Conservation (phyloP, 2,329 filamentous ascomycete species). For the Trichoderma polysporum region DNA sequence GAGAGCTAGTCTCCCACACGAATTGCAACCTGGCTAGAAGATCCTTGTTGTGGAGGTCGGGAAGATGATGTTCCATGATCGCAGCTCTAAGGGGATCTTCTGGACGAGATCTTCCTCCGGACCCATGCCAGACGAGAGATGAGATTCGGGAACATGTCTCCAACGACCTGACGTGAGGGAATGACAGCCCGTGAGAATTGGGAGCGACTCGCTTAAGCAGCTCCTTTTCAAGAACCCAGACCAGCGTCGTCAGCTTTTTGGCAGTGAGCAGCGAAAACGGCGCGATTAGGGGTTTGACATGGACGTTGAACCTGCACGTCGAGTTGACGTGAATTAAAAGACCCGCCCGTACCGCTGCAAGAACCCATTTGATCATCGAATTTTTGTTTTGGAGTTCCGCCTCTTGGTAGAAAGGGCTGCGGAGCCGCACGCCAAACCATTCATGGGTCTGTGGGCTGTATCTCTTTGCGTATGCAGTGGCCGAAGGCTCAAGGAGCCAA, state of each 20-base stretch:
- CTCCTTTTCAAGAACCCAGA: constrained; percentile 23
- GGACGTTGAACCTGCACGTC: constrained; percentile 26
- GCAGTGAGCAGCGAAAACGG: not conserved
- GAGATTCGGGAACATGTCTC: constrained; percentile 8
- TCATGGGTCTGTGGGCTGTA: constrained; percentile 22
- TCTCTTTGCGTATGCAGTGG: constrained; percentile 12
- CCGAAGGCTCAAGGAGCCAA: constrained; percentile 20
- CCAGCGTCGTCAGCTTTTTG: constrained; percentile 23
- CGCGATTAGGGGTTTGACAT: not conserved
- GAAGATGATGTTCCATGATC: constrained; percentile 17
- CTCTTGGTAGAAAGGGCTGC: constrained; percentile 23
- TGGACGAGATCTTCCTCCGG: not conserved
- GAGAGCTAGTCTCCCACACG: constrained; percentile 6
- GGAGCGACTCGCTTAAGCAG: constrained; percentile 14
- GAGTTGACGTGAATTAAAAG: constrained; percentile 30
- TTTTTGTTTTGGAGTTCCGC: not conserved
- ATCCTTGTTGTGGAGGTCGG: constrained; percentile 7
- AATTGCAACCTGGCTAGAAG: constrained; percentile 3
- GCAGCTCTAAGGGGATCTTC: not conserved
- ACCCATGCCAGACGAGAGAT: not conserved
- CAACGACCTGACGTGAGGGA: constrained; percentile 1
- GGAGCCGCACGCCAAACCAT: constrained; percentile 30
- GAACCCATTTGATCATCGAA: not conserved
- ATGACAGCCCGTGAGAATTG: not conserved
- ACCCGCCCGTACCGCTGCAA: constrained; percentile 20